These are phyloP conservation scores for Trichophaea hybrida DNA, from an alignment of 2,329 filamentous ascomycete species.

Conservation along the genomic window DNA sequence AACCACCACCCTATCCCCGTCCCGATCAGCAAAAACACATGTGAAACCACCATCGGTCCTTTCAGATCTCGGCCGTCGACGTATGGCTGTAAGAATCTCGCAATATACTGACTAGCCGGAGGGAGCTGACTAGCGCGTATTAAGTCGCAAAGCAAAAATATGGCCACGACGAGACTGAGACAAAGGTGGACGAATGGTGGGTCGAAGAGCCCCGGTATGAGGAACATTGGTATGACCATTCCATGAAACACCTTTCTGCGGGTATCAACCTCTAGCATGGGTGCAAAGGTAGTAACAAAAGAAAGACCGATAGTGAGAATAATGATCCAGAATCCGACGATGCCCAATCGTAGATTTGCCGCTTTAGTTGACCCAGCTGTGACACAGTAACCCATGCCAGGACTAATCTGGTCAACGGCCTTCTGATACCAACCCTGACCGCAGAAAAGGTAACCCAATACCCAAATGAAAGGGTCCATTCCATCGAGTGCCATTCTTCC, in stretches of 20 bases:
- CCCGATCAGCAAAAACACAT: conserved; percentile 89
- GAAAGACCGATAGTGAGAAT: conserved; percentile 51
- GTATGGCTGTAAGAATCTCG: conserved; percentile 77
- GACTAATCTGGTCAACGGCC: conserved; percentile 50
- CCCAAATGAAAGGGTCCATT: conserved; percentile 82
- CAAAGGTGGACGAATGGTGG: conserved; percentile 70
- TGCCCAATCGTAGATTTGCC: conserved; percentile 65
- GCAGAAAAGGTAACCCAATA: conserved; percentile 74
- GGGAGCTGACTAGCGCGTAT: conserved; percentile 83
- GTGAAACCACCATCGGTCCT: conserved; percentile 85
- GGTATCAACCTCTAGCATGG: conserved; percentile 81
- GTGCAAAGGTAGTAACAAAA: conserved; percentile 56
- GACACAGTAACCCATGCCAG: conserved; percentile 23
- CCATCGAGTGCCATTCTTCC: conserved; percentile 50
- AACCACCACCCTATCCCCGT: conserved; percentile 86
- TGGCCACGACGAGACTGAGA: conserved; percentile 59
- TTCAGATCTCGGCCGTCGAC: conserved; percentile 87
- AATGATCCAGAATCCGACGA: conserved; percentile 57
- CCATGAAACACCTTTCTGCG: conserved; percentile 95
- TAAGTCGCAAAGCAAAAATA: conserved; percentile 80
- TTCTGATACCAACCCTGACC: conserved; percentile 59
- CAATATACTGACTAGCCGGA: conserved; percentile 72
- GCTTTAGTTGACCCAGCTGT: conserved; percentile 55
- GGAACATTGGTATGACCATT: conserved; percentile 92
- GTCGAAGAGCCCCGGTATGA: conserved; percentile 75